phyloP scores from a whole-genome alignment of 2,329 filamentous ascomycete species.

The Beauveria varroae region DNA sequence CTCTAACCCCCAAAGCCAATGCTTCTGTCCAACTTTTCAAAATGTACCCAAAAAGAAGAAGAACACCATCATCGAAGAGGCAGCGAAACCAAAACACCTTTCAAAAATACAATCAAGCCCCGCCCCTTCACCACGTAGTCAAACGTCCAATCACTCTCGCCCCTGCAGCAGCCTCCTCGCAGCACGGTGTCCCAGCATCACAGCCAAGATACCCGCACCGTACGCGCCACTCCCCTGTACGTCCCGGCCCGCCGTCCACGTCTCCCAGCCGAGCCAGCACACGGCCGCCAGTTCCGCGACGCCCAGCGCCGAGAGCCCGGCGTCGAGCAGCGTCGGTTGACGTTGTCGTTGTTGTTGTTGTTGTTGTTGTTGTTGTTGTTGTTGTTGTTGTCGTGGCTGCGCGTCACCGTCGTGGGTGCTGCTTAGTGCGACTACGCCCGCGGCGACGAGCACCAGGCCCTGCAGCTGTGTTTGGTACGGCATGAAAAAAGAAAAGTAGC shows the following conservation, averaged over 20 bases:
- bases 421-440: constrained; percentile 23
- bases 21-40: no score
- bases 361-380: no score
- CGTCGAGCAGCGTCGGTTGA: constrained; percentile 16
- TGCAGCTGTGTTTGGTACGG: constrained; percentile 22
- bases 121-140: not conserved
- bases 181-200: constrained; percentile 26
- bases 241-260: constrained; percentile 20
- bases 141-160: not conserved
- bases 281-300: constrained; percentile 25
- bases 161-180: constrained; percentile 17
- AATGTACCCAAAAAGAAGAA: no score
- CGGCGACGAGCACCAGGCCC: constrained; percentile 19
- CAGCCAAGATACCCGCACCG: constrained; percentile 21
- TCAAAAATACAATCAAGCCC: no score
- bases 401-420: constrained; percentile 19
- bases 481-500: constrained; percentile 11
- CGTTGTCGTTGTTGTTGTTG: no score
- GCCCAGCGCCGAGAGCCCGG: constrained; percentile 21
- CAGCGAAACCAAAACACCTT: not conserved
- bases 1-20: no score
- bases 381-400: not conserved
- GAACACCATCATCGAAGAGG: no score
- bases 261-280: constrained; percentile 27
- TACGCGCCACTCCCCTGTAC: constrained; percentile 16